Base-by-base conservation (phyloP, 305 asterid genomes). In the Striga hermonthica region DNA sequence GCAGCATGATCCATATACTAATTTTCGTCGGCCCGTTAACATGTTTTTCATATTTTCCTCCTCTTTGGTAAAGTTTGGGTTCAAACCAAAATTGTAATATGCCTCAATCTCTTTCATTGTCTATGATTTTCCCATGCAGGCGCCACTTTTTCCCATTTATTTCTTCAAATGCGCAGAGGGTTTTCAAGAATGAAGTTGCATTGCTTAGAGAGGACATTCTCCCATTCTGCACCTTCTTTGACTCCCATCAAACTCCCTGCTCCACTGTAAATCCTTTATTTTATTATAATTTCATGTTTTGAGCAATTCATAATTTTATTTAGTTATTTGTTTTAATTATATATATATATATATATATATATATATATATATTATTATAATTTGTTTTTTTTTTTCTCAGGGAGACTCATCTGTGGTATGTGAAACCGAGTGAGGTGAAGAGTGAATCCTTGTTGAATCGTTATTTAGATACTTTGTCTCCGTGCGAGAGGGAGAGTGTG, bases 331-430 rank as follows among this genome's bases (percentile, higher is more conserved):
- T 22, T 22, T 22, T 22, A 22, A 22, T 22, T 22, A 22, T 22
- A 22, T 11, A 6, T 14, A 22, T 41, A 3, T n/a, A 6, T 7
- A n/a, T 48, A 22, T 41, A 4, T 43, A 4, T 3, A 0, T 28
- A 13, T 9, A 8, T 4, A 40, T 53, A 16, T 15, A 4, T 41
- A 31, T 15, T 28, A 34, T 66, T 16, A 9, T 6, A 34, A 9
- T 4, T 9, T 66, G 15, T 62, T 16, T 15, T 57, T 41, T 57
- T 16, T 57, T 36, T 52, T n/a, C n/a, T 60, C 74, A 84, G 98
- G 84, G 94, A 86, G 69, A 77, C 89, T 52, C 96, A 91, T 88
- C 56, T 83, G 49, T 85, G 98, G 98, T 88, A 83, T 69, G 81
- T 89, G 12, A 79, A 76, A 44, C 96, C 96, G 48, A 58, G 79